Base-by-base conservation (phyloP, 768 basidiomycete species). In the Xanthoconium purpureum region DNA sequence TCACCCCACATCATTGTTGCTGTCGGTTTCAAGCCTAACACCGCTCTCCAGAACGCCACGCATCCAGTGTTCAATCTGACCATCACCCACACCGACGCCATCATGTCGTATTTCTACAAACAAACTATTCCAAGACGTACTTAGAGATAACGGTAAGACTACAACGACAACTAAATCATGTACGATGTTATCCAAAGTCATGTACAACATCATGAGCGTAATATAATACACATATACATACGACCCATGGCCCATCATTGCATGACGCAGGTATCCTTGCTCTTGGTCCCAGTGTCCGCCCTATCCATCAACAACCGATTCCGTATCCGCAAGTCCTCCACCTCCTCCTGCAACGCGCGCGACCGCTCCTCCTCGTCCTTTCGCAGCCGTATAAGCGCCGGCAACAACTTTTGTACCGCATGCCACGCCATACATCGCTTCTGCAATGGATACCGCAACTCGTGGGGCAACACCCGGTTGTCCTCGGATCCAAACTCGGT, bases 1-100 rank as follows among this genome's bases (percentile, higher is more conserved):
- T 49, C 2, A 17, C 6, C 18, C 3, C 18, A 30, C 14, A 37
- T 18, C 13, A 7, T 14, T 20, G 17, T 13, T 30, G n/a, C 47
- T 10, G 33, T 28, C 20, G 9, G 24, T 15, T 38, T 38, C 13
- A 13, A 17, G 24, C 29, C 10, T 20, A 20, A 47, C 29, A 7
- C 18, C n/a, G 38, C 3, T 12, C 17, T 12, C 6, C 57, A 92
- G 89, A 94, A 94, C 63, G 88, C 90, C 7, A 89, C 88, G 0
- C 88, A 90, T 57, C 91, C 91, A 0, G 58, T 92, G 14, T 87
- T 91, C 71, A 89, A 91, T 59, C 71, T 93, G 47, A 86, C 89
- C 0, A 74, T 84, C 5, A 84, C 89, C 0, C 84, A 91, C 59
- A 71, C 82, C 4, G 80, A 87, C 59, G 80, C 67, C 0, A 78